These are phyloP conservation scores for Pichia scutulata DNA, from an alignment of 805 yeast genomes.

Conservation along the genomic window DNA sequence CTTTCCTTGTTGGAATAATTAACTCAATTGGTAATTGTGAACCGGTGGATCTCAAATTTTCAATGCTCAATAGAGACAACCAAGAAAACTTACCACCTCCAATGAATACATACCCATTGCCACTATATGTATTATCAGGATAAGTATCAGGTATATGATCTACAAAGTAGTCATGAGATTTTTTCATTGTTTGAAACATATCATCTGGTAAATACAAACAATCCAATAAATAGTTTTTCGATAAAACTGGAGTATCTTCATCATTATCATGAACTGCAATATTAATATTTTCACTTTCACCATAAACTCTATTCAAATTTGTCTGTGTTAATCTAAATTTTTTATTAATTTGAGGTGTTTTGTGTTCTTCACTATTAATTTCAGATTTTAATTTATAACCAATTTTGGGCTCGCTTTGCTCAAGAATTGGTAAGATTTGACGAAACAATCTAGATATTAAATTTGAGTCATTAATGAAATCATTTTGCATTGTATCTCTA, in stretches of 20 bases:
- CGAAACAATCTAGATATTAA: background rate
- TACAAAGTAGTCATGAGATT: constrained; percentile 41
- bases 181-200: constrained; percentile 37
- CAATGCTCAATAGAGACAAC: constrained; percentile 48
- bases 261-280: constrained; percentile 27
- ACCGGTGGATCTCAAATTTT: constrained; percentile 38
- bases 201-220: constrained; percentile 40
- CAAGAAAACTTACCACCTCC: constrained; percentile 73
- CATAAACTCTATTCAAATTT: constrained; percentile 18
- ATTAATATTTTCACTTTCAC: constrained; percentile 22
- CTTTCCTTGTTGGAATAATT: constrained; percentile 32
- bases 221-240: constrained; percentile 44
- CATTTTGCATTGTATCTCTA: too few relatives aligned
- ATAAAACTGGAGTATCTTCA: constrained; percentile 31
- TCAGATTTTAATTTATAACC: constrained; percentile 18
- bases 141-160: constrained; percentile 28
- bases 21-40: constrained; percentile 41
- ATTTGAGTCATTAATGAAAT: background rate
- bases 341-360: background rate
- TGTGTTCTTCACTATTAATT: background rate
- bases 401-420: constrained; percentile 10
- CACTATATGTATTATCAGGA: constrained; percentile 31
- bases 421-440: constrained; percentile 4
- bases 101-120: constrained; percentile 59
- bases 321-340: background rate